Conservation (phyloP, 2,329 filamentous ascomycete species). For the Tolypocladium inflatum region DNA sequence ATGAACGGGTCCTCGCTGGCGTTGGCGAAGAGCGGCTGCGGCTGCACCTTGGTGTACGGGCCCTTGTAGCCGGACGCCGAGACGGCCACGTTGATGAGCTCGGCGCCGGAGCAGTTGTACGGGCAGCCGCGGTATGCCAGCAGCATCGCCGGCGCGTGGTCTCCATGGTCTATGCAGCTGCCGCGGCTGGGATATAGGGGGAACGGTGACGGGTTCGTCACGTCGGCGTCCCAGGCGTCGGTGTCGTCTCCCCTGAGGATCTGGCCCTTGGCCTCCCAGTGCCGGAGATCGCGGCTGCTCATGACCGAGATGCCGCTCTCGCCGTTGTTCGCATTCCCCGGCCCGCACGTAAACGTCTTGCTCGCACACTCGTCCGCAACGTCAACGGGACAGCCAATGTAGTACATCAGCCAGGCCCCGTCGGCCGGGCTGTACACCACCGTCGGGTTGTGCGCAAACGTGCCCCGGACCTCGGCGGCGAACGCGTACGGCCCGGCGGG, state of each 20-base stretch:
- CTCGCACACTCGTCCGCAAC: conserved; percentile 4
- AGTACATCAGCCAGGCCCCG: not conserved
- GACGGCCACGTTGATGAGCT: not conserved
- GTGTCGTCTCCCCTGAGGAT: conserved; percentile 1
- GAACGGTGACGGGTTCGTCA: not conserved
- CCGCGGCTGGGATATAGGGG: not conserved
- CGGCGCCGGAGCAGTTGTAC: not conserved
- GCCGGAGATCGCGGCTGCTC: conserved; percentile 8
- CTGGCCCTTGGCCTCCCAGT: conserved; percentile 8
- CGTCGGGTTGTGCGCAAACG: not conserved
- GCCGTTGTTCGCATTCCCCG: conserved; percentile 10
- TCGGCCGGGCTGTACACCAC: not conserved
- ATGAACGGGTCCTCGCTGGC: conserved; percentile 20
- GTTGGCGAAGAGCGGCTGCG: conserved; percentile 8
- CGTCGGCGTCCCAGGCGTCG: not conserved
- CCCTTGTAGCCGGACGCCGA: conserved; percentile 2
- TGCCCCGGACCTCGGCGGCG: not conserved
- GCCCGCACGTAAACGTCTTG: conserved; percentile 9
- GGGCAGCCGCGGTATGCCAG: not conserved
- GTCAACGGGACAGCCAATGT: conserved; percentile 19
- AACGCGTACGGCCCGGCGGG: not conserved
- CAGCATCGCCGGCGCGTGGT: not conserved
- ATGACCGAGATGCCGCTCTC: conserved; percentile 18
- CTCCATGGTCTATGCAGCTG: not conserved
- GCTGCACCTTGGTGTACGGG: conserved; percentile 8